Evolutionary conservation across 2,329 filamentous ascomycete species (phyloP), one percentile per base, ranked within the genome.

Genomic region (Colletotrichum spaethianum): DNA sequence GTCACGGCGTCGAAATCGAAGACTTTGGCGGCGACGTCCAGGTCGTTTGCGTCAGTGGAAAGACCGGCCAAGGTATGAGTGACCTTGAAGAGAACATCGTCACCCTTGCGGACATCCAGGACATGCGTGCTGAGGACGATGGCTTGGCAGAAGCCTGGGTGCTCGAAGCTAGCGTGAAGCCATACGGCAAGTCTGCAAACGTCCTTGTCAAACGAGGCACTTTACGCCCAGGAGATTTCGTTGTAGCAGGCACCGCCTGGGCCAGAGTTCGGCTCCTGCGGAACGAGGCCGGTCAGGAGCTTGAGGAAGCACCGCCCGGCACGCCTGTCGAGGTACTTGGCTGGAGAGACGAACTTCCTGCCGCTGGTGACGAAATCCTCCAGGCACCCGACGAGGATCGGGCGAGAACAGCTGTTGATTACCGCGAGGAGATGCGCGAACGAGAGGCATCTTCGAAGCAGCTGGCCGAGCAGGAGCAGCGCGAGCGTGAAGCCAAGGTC

Each of bases 1-100:
- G 91, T 2, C 88, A 98, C 78, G 94, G 93, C 9, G 91, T 99
- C 38, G 93, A 98, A 76, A 93, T 99, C 66, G 96, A 99, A 83
- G 96, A 98, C 79, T 97, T 91, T 77, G 96, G 96, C 50, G 96
- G 96, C 70, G 96, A 99, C 75, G 94, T 96, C 23, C 96, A 98
- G 82, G 94, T 95, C 23, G 94, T 98, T 2, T 90, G 89, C 65
- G 95, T 99, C 48, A 97, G 94, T 78, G 97, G 96, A 55, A 98
- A 96, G 85, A 98, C 96, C 0, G 96, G 96, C 1, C 86, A 93
- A 80, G 96, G 96, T 60, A 98, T 99, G 92, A 86, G 91, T 20
- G 93, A 97, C 62, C 88, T 99, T 2, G 96, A 98, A 83, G 97
- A 99, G 84, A 95, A 93, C 60, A 94, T 96, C 59, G 84, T 96